phyloP scores from a whole-genome alignment of 768 basidiomycete species.

The Tricholoma bakamatsutake region DNA sequence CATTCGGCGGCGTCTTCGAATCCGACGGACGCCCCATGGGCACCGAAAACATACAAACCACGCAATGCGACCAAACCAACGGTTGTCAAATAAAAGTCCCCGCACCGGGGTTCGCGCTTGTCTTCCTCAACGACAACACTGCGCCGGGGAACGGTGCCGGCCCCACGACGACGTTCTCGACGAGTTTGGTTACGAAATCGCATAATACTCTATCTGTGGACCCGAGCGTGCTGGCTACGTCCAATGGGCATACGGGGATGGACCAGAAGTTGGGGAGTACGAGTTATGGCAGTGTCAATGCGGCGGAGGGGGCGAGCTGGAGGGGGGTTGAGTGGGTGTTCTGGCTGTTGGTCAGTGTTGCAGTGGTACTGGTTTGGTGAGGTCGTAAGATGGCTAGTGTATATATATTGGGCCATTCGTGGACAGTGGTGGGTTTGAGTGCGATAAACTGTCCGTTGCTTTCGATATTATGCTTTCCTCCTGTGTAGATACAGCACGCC shows the following conservation, averaged over 20 bases:
- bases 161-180: constrained; percentile 41
- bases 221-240: constrained; percentile 50
- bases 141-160: constrained; percentile 26
- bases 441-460: too few relatives aligned
- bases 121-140: constrained; percentile 51
- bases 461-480: too few relatives aligned
- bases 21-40: constrained; percentile 64
- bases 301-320: too few relatives aligned
- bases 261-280: neutral
- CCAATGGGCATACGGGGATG: constrained; percentile 43
- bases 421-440: too few relatives aligned
- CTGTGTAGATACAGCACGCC: too few relatives aligned
- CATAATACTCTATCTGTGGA: constrained; percentile 44
- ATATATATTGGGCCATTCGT: too few relatives aligned
- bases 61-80: constrained; percentile 48
- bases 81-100: constrained; percentile 58
- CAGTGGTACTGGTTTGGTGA: too few relatives aligned
- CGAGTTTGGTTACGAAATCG: constrained; percentile 43
- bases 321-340: too few relatives aligned
- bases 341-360: too few relatives aligned
- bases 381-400: too few relatives aligned
- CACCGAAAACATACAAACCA: constrained; percentile 40
- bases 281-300: neutral
- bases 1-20: constrained; percentile 51
- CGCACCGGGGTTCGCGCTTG: constrained; percentile 64